A percentile compares a stretch with the other conserved stretches of the same genome.
Conservation (phyloP, 2,329 filamentous ascomycete species). For the Calonectria montana region DNA sequence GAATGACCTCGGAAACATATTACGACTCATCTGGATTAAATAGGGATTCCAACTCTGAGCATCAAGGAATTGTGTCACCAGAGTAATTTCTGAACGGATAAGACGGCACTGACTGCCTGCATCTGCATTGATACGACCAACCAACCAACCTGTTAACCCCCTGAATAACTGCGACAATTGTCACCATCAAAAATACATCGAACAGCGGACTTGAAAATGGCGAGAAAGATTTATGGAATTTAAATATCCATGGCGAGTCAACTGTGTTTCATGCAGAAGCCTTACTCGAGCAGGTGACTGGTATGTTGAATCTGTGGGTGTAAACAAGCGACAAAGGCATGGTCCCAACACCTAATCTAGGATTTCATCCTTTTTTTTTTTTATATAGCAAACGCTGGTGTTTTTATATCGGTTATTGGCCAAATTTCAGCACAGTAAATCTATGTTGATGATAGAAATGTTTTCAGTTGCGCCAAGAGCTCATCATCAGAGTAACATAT, state of each 20-base stretch:
- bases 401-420: too few species aligned
- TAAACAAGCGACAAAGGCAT: neutral
- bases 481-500: neutral
- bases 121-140: neutral
- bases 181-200: constrained; percentile 1
- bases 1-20: neutral
- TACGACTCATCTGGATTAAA: neutral
- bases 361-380: neutral
- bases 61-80: neutral
- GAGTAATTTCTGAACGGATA: constrained; percentile 18
- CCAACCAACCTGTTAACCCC: constrained; percentile 5
- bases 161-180: neutral
- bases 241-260: constrained; percentile 6
- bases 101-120: constrained; percentile 5
- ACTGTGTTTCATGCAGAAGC: neutral
- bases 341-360: neutral
- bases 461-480: neutral
- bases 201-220: neutral
- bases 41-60: neutral
- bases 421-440: neutral
- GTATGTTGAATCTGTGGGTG: neutral
- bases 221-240: neutral
- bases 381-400: neutral
- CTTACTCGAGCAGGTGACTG: neutral
- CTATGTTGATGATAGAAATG: neutral